phyloP scores from a whole-genome alignment of 2,329 filamentous ascomycete genomes.

The Curvularia sp. region DNA sequence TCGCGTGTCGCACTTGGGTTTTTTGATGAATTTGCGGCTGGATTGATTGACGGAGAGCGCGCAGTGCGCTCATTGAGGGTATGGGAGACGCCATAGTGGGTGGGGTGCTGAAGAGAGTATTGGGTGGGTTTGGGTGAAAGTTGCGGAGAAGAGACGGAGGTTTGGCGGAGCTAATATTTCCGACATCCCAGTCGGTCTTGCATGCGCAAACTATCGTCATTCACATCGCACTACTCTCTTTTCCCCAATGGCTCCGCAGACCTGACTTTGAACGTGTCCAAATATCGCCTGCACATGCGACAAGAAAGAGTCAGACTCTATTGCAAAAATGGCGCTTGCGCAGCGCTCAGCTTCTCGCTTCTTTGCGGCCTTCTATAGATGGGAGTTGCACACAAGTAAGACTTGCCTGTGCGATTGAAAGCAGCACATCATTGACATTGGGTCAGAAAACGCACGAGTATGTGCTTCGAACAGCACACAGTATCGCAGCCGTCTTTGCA shows the following conservation, averaged over 20 bases:
- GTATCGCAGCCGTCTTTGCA: slow-evolving; percentile 3
- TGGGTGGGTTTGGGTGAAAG: slow-evolving; percentile 20
- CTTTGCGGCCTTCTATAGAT: slow-evolving; percentile 55
- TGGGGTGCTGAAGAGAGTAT: slow-evolving; percentile 13
- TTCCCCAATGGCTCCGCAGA: too few species aligned
- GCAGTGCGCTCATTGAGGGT: slow-evolving; percentile 43
- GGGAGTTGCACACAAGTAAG: slow-evolving; percentile 46
- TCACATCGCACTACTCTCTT: slow-evolving; percentile 6
- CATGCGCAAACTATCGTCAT: slow-evolving; percentile 12
- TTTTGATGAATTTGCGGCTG: slow-evolving; percentile 25
- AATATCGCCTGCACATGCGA: background rate
- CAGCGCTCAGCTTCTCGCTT: slow-evolving; percentile 46
- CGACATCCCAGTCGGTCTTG: slow-evolving; percentile 6
- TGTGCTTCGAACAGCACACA: slow-evolving; percentile 13
- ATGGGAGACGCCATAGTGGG: slow-evolving; percentile 41
- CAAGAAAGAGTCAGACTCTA: background rate
- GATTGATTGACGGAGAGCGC: slow-evolving; percentile 40
- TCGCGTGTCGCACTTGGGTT: slow-evolving; percentile 76
- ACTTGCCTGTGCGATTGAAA: background rate
- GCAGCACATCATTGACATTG: slow-evolving; percentile 8
- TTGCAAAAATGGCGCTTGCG: slow-evolving; percentile 27
- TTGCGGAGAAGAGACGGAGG: slow-evolving; percentile 34
- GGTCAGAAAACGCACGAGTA: slow-evolving; percentile 18
- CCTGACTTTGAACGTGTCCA: background rate
- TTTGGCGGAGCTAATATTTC: slow-evolving; percentile 29